Percentiles rank a stretch among this genome's conserved stretches.
Conservation (phyloP, 2,329 filamentous ascomycete genomes). For the Alternaria sp. region DNA sequence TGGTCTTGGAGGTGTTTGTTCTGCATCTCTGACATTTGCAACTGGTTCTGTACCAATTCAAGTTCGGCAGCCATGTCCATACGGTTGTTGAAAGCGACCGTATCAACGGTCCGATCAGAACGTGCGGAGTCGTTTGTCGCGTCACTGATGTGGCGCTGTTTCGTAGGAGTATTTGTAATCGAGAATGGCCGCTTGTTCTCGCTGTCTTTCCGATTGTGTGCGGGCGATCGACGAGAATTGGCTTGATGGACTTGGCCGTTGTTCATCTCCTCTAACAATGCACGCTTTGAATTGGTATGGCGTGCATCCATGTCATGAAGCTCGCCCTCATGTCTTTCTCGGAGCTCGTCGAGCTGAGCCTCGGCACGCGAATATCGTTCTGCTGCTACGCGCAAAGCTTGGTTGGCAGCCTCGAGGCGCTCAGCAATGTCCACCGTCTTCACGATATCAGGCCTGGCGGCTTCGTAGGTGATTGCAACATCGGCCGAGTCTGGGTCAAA, state of each 20-base stretch:
- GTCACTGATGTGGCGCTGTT: slow-evolving; percentile 71
- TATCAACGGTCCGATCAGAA: slow-evolving; percentile 86
- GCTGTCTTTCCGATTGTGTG: slow-evolving; percentile 69
- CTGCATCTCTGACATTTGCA: slow-evolving; percentile 94
- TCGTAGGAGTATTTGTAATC: slow-evolving; percentile 77
- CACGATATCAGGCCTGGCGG: slow-evolving; percentile 72
- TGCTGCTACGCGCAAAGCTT: slow-evolving; percentile 82
- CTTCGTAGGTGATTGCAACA: slow-evolving; percentile 72
- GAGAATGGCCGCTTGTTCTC: slow-evolving; percentile 71
- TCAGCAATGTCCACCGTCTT: slow-evolving; percentile 78
- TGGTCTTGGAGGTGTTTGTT: slow-evolving; percentile 92
- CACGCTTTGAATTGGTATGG: slow-evolving; percentile 71
- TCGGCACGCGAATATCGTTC: slow-evolving; percentile 85
- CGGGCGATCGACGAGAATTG: slow-evolving; percentile 69
- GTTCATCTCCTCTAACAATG: slow-evolving; percentile 86
- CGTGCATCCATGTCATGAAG: slow-evolving; percentile 70
- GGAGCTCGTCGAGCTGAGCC: slow-evolving; percentile 78
- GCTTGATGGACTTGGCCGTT: slow-evolving; percentile 74
- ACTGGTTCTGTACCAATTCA: slow-evolving; percentile 90
- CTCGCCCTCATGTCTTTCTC: slow-evolving; percentile 76
- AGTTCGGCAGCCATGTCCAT: slow-evolving; percentile 92
- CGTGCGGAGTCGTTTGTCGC: slow-evolving; percentile 77
- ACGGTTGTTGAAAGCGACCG: slow-evolving; percentile 81
- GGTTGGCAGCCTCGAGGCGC: slow-evolving; percentile 87
- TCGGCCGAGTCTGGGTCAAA: slow-evolving; percentile 79